Evolutionary conservation across 768 basidiomycete genomes (phyloP).

Genomic region (Lepiota venenata): DNA sequence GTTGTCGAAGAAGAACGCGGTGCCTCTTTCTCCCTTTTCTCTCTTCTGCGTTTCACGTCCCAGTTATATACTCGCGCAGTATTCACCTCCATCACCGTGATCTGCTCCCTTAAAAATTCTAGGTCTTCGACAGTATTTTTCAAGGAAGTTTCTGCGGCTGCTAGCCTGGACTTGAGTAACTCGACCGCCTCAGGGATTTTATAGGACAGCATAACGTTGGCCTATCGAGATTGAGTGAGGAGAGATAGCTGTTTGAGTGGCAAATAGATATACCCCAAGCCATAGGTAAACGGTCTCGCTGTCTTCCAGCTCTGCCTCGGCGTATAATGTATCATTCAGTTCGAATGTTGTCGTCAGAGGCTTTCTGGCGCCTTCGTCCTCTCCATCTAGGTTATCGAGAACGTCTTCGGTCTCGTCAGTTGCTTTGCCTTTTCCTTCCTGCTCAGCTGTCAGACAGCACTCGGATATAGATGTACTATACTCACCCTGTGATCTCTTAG

Average conservation of each 20-base stretch:
- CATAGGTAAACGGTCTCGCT: constrained; percentile 91
- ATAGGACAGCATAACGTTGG: constrained; percentile 97
- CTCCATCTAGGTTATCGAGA: constrained; percentile 51
- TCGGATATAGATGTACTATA: background rate
- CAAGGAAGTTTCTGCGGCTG: constrained; percentile 62
- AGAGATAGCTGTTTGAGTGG: background rate
- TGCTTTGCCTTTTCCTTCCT: constrained; percentile 59
- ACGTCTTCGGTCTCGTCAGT: constrained; percentile 26
- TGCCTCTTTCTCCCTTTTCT: constrained; percentile 31
- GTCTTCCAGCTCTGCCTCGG: constrained; percentile 85
- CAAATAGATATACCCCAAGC: constrained; percentile 74
- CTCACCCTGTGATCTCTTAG: constrained; percentile 69
- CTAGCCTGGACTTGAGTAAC: constrained; percentile 73
- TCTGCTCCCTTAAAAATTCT: constrained; percentile 90
- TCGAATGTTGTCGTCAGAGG: constrained; percentile 87
- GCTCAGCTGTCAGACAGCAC: constrained; percentile 6
- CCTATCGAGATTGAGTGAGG: constrained; percentile 43
- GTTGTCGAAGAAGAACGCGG: background rate
- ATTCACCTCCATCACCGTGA: constrained; percentile 96
- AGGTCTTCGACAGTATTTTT: constrained; percentile 79
- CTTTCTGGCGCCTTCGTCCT: constrained; percentile 47
- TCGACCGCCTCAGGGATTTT: constrained; percentile 73
- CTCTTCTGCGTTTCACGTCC: constrained; percentile 84
- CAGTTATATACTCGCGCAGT: constrained; percentile 95
- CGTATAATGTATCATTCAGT: constrained; percentile 92